Base-by-base conservation (phyloP, 2,329 filamentous ascomycete genomes). In the Triangularia setosa region DNA sequence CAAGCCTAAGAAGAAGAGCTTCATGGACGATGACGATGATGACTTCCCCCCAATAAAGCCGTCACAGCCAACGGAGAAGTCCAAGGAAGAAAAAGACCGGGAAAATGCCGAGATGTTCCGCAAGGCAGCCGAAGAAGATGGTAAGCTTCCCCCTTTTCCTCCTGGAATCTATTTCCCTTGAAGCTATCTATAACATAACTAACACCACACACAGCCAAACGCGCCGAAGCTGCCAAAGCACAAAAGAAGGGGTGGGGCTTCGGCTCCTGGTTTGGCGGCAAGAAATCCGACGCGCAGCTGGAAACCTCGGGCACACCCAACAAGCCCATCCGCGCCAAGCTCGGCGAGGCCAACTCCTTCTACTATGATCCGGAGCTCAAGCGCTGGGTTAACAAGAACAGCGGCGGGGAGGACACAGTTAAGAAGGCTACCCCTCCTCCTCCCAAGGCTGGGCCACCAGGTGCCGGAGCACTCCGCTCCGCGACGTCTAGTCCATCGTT, bases 301-400 rank as follows among this genome's bases (percentile, higher is more conserved):
- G 70, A 79, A 9, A 23, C 52, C 12, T 78, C 79, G 25, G 71
- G 78, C 7, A 60, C 21, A n/a, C 75, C 81, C 4, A 83, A 82
- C 73, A 89, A 89, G 73, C 80, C 93, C n/a, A 91, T 97, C 75
- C 88, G 87, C 71, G 95, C 96, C 67, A 99, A 99, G 73, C 85
- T 99, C 8, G 96, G 94, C 66, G 96, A 99, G 76, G 87, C 95
- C 73, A 97, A 87, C 76, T 92, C 88, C 55, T 97, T 99, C 77
- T 90, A 94, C 70, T 99, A 95, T 73, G 95, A 99, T 73, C 90
- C 93, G 2, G 91, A 97, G n/a, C 84, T 97, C 60, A 96, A 96
- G 81, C 93, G 95, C 75, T 99, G 96, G 96, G 84, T 99, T 75
- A 98, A 99, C 81, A 97, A 97, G 81, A 97, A 97, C 75, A 87